These are phyloP conservation scores for Wakefieldia striispora DNA, from an alignment of 768 basidiomycete species.

Conservation along the genomic window DNA sequence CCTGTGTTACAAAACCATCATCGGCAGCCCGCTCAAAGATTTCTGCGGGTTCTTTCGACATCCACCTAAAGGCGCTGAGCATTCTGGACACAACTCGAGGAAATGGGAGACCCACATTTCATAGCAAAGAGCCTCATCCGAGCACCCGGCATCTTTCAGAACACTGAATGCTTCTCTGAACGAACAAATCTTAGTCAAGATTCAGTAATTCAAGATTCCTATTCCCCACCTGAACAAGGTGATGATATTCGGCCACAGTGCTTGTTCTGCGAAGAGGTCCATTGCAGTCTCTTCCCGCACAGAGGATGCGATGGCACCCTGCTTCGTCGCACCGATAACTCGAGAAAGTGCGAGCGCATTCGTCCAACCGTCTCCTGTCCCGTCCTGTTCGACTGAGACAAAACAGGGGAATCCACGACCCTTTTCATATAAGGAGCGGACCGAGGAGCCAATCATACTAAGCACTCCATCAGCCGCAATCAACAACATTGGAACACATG, in stretches of 20 bases:
- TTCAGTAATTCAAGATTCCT: neutral
- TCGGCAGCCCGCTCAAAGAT: slow-evolving; percentile 68
- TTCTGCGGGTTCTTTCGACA: slow-evolving; percentile 70
- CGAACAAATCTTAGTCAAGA: neutral
- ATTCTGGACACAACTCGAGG: neutral
- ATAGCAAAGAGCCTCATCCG: slow-evolving; percentile 64
- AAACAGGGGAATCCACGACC: slow-evolving; percentile 64
- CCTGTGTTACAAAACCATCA: slow-evolving; percentile 61
- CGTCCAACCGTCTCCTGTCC: slow-evolving; percentile 45
- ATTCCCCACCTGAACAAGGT: slow-evolving; percentile 49
- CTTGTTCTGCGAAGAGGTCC: slow-evolving; percentile 66
- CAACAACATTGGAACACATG: neutral
- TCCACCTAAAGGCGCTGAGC: slow-evolving; percentile 46
- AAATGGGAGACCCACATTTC: slow-evolving; percentile 47
- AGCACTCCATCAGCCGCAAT: neutral
- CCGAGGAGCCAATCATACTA: slow-evolving; percentile 68
- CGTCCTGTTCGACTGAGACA: slow-evolving; percentile 63
- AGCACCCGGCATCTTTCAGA: slow-evolving; percentile 62
- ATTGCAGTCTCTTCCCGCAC: slow-evolving; percentile 62
- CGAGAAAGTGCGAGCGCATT: slow-evolving; percentile 53
- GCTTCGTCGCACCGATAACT: slow-evolving; percentile 60
- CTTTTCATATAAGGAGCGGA: slow-evolving; percentile 58
- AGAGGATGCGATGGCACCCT: slow-evolving; percentile 62
- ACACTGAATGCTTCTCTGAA: slow-evolving; percentile 59
- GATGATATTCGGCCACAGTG: slow-evolving; percentile 66